Conservation (phyloP, 1,284 basidiomycete genomes). For the Tilletia indica region DNA sequence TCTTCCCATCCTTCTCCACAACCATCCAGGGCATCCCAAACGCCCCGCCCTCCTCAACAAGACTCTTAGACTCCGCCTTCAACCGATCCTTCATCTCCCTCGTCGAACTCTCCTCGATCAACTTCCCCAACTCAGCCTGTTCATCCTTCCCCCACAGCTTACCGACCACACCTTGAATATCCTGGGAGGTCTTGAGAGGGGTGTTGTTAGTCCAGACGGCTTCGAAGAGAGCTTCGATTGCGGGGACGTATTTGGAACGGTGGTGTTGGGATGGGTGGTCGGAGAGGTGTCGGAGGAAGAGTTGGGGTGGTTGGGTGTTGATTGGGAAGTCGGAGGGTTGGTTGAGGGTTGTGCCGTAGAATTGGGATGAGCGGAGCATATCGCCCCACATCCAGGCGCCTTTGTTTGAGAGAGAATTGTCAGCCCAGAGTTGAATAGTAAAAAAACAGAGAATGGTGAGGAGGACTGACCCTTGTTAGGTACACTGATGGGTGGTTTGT, state of each 20-base stretch:
- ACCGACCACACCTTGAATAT: conserved; percentile 30
- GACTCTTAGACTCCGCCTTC: conserved; percentile 27
- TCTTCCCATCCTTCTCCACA: conserved; percentile 1
- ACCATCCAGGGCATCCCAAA: conserved; percentile 45
- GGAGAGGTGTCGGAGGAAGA: conserved; percentile 32
- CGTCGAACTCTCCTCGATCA: conserved; percentile 15
- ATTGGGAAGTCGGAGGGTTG: conserved; percentile 42
- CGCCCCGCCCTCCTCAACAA: conserved; percentile 31
- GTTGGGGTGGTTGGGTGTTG: conserved; percentile 40
- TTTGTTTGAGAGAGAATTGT: background rate
- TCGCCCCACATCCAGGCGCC: conserved; percentile 12
- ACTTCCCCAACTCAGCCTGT: conserved; percentile 20
- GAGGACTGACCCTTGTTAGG: conserved; percentile 43
- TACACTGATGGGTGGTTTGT: conserved; percentile 48
- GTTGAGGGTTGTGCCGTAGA: conserved; percentile 27
- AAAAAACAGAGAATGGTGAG: background rate
- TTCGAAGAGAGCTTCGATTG: conserved; percentile 32
- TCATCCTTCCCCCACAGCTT: conserved; percentile 19
- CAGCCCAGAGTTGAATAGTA: background rate
- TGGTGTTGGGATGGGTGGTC: conserved; percentile 17
- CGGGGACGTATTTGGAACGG: conserved; percentile 21
- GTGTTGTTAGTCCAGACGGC: conserved; percentile 40
- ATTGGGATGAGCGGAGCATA: background rate
- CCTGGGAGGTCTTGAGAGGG: conserved; percentile 27
- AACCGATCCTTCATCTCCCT: conserved; percentile 22